Conservation (phyloP, 108 stramenopile genomes). For the Nannochloropsis salina region DNA sequence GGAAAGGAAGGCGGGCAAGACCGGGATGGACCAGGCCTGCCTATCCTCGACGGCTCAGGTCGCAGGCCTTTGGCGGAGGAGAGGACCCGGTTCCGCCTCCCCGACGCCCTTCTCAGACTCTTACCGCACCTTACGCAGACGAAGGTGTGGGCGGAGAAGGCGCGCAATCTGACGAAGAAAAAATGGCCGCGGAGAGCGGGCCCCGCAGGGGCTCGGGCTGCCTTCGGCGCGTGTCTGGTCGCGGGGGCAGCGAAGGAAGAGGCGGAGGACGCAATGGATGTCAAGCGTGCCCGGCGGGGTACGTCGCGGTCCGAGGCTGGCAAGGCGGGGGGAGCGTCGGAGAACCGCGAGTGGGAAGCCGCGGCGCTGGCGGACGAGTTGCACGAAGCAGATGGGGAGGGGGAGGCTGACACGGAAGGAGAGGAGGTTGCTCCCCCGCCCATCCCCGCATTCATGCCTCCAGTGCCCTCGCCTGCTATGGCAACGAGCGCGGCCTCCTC, state of each 20-base stretch:
- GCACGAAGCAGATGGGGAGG: not conserved
- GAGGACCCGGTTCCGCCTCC: not conserved
- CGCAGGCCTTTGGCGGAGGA: no score
- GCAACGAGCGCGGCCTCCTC: not conserved
- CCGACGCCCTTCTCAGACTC: not conserved
- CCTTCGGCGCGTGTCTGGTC: not conserved
- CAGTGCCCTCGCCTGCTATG: not conserved
- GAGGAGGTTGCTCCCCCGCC: not conserved
- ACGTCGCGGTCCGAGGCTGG: not conserved
- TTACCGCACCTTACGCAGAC: not conserved
- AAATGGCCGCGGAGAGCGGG: no score
- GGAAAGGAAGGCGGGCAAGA: not conserved
- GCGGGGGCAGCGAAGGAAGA: not conserved
- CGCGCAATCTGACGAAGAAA: not conserved
- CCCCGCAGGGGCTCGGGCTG: no score
- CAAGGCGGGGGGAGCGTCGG: not conserved
- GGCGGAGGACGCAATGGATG: not conserved
- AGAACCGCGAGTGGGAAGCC: not conserved
- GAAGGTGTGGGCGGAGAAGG: not conserved
- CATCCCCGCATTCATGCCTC: not conserved
- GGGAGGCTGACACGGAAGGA: not conserved
- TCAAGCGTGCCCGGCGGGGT: not conserved
- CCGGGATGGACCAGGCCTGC: not conserved
- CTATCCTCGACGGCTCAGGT: no score
- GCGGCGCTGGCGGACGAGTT: not conserved